Evolutionary conservation across 441 rosid genomes (phyloP).

Genomic region (Jatropha multifida): DNA sequence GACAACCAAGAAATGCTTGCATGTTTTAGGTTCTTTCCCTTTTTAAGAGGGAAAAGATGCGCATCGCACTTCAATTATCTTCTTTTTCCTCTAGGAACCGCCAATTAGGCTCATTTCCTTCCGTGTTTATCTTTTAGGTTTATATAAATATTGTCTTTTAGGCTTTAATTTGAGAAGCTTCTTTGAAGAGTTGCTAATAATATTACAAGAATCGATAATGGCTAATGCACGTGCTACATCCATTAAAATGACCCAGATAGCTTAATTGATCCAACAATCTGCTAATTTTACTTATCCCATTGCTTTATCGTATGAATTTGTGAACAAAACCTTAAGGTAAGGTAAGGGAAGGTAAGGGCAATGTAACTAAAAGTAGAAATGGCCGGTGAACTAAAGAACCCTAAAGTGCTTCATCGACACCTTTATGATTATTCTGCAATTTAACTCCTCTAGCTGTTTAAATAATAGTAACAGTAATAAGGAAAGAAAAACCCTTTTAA

Average conservation of each 20-base stretch:
- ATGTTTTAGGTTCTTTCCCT: conserved; percentile 4
- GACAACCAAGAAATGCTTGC: conserved; percentile 5
- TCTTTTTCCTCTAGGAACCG: neutral
- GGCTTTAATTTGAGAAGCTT: conserved; percentile 2
- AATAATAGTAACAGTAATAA: neutral
- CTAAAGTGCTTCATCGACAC: neutral
- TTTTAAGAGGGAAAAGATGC: neutral
- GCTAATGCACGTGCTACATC: neutral
- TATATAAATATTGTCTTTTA: neutral
- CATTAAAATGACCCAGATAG: neutral
- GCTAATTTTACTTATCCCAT: too few species aligned
- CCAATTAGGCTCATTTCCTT: neutral
- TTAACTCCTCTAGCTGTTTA: neutral
- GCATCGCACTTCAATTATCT: neutral
- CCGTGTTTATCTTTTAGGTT: too few species aligned
- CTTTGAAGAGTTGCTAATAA: conserved; percentile 4
- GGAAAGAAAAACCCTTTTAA: neutral
- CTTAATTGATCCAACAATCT: too few species aligned
- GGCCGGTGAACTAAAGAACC: too few species aligned
- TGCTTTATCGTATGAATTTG: neutral
- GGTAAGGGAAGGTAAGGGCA: neutral
- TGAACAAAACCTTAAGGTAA: neutral
- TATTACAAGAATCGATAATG: neutral
- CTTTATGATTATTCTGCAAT: neutral
- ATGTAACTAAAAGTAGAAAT: too few species aligned